Evolutionary conservation across 169 alveolate species (phyloP).

Genomic region (Plasmodium ovale): DNA sequence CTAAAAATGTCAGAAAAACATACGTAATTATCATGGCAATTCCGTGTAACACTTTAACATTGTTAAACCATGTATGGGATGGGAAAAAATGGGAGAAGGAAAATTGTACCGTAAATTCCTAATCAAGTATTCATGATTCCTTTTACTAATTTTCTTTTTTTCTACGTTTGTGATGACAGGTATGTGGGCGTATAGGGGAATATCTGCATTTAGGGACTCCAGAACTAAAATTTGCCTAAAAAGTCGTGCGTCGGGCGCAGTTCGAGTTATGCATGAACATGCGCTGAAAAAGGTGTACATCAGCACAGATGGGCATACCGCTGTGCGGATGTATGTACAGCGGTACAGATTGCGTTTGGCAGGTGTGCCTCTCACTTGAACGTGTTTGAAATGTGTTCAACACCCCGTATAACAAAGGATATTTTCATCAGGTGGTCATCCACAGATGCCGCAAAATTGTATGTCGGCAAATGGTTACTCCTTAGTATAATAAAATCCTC

Average conservation of each 20-base stretch:
- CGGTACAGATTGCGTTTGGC: conserved; percentile 81
- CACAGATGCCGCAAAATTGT: conserved; percentile 87
- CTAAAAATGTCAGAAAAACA: conserved; percentile 4
- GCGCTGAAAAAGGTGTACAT: neutral
- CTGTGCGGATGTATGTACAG: neutral
- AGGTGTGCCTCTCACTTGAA: conserved; percentile 86
- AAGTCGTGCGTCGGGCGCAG: too few relatives aligned
- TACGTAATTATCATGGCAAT: neutral
- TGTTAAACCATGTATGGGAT: too few relatives aligned
- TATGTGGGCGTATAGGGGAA: conserved; percentile 77
- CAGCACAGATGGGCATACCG: neutral
- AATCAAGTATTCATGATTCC: conserved; percentile 69
- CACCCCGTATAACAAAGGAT: conserved; percentile 87
- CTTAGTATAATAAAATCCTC: conserved; percentile 85
- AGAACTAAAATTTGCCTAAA: conserved; percentile 75
- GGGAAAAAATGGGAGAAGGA: too few relatives aligned
- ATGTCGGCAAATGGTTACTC: conserved; percentile 85
- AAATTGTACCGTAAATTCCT: conserved; percentile 57
- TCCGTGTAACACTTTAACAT: too few relatives aligned
- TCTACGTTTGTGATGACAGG: conserved; percentile 72
- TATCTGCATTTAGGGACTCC: conserved; percentile 71
- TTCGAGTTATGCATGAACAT: too few relatives aligned
- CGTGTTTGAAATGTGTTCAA: conserved; percentile 86
- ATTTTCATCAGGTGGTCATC: conserved; percentile 87
- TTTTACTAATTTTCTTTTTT: conserved; percentile 77